These are phyloP conservation scores for Aspergillus pseudonomiae DNA, from an alignment of 2,329 filamentous ascomycete genomes.

Conservation along the genomic window DNA sequence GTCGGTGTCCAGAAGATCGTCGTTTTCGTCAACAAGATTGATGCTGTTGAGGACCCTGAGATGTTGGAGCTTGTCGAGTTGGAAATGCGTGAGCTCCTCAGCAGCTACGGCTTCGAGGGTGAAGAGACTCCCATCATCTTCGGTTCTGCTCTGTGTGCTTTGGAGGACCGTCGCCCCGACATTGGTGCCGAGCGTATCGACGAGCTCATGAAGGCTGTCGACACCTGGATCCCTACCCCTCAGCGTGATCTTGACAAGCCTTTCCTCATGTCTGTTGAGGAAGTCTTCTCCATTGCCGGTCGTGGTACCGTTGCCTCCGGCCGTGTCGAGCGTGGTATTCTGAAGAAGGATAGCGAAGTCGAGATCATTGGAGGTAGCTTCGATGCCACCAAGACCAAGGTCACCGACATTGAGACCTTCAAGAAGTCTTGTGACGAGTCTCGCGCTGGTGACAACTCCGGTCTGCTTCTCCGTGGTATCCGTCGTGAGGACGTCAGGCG, in stretches of 20 bases:
- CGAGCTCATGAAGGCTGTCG: conserved; percentile 85
- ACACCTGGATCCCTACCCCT: conserved; percentile 95
- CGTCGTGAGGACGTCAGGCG: conserved; percentile 92
- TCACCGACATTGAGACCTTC: conserved; percentile 99
- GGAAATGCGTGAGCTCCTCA: conserved; percentile 98
- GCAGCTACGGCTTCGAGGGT: conserved; percentile 92
- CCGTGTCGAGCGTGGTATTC: conserved; percentile 90
- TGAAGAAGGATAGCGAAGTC: conserved; percentile 93
- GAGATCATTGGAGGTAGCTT: conserved; percentile 88
- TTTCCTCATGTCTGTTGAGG: conserved; percentile 98
- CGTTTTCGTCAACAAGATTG: conserved; percentile 99
- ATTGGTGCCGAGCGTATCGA: conserved; percentile 89
- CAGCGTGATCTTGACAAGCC: conserved; percentile 94
- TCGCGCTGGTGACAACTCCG: conserved; percentile 95
- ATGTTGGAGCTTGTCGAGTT: conserved; percentile 99
- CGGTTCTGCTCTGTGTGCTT: conserved; percentile 92
- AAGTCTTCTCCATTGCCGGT: conserved; percentile 85
- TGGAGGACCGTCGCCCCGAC: conserved; percentile 83
- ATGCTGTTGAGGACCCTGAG: conserved; percentile 94
- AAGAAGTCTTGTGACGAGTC: conserved; percentile 99
- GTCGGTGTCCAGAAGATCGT: conserved; percentile 98
- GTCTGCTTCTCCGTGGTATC: conserved; percentile 91
- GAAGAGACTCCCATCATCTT: conserved; percentile 97
- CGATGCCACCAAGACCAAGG: conserved; percentile 92
- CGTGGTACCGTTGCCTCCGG: conserved; percentile 97